Evolutionary conservation across 2,329 filamentous ascomycete genomes (phyloP), one percentile per base, ranked within the genome.

Genomic region (Aspergillus sergii): DNA sequence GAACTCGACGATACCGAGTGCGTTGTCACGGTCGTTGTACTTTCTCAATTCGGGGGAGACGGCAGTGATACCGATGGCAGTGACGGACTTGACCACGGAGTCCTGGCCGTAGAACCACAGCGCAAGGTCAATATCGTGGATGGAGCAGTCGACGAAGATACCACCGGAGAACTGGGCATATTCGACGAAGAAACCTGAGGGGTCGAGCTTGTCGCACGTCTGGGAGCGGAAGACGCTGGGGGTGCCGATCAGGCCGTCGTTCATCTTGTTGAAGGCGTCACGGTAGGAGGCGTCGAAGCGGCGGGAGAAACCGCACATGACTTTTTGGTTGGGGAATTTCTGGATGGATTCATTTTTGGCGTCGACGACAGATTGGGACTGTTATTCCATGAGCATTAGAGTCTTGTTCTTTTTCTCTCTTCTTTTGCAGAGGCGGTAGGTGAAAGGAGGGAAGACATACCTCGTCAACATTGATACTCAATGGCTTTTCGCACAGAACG

Each of bases 101-200:
- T 85, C 83, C 56, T 83, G 77, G 12, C 85, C 85, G 69, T 88
- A 87, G 78, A 85, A 89, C 86, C 86, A 89, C 7, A 89, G 76
- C 0, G 86, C 83, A 4, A 89, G 81, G 66, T 89, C 87, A 66
- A 91, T 90, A 69, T 91, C 89, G 77, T 91, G 89, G 69, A 91
- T 86, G 58, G 85, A 85, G 78, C 86, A 88, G 76, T 91, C 89
- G 59, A 91, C 88, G 69, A 91, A 91, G 69, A 90, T 88, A 58
- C 88, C 88, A 28, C 88, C 88, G 1, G 81, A 85, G 75, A 85
- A 88, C 67, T 86, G 81, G 6, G 88, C 86, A 74, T 90, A 91
- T 23, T 83, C 80, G 54, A 91, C 86, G 71, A 89, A 91, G 80
- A 89, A 90, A 50, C 88, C 88, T 0, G 83, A 83, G 0, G 86